Evolutionary conservation across 768 basidiomycete species (phyloP).

Genomic region (Tylopilus balloui): DNA sequence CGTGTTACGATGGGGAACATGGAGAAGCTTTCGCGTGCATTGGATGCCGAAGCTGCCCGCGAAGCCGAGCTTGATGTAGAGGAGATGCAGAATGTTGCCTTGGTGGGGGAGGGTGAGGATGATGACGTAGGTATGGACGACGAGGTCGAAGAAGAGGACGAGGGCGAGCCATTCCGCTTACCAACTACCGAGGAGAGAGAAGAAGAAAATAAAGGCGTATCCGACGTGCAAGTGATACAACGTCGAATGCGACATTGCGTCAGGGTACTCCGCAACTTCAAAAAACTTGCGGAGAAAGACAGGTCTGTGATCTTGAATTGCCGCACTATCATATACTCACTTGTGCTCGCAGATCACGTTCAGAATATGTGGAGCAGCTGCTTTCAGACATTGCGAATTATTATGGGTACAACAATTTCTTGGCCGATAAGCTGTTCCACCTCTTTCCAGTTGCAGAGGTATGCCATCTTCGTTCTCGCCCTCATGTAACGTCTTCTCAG

Average conservation of each 20-base stretch:
- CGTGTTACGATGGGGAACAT: slow-evolving; percentile 76
- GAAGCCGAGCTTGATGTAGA: slow-evolving; percentile 68
- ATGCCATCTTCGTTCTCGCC: slow-evolving; percentile 16
- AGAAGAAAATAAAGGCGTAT: slow-evolving; percentile 62
- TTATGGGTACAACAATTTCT: slow-evolving; percentile 96
- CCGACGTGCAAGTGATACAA: slow-evolving; percentile 73
- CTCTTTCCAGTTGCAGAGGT: slow-evolving; percentile 93
- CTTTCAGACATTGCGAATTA: slow-evolving; percentile 88
- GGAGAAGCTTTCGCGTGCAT: slow-evolving; percentile 72
- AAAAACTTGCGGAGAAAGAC: slow-evolving; percentile 57
- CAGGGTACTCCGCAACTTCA: slow-evolving; percentile 68
- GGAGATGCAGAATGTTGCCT: slow-evolving; percentile 56
- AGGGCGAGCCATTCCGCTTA: slow-evolving; percentile 49
- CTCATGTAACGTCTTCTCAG: background rate
- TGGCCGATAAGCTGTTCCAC: slow-evolving; percentile 90
- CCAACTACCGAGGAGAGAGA: slow-evolving; percentile 71
- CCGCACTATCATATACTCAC: slow-evolving; percentile 6
- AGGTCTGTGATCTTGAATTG: slow-evolving; percentile 37
- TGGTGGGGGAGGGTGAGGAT: slow-evolving; percentile 46
- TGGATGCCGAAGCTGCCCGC: slow-evolving; percentile 61
- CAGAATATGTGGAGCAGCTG: slow-evolving; percentile 88
- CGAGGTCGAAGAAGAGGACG: slow-evolving; percentile 35
- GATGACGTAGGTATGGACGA: slow-evolving; percentile 40
- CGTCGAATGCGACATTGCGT: slow-evolving; percentile 76
- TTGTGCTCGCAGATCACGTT: slow-evolving; percentile 56